Evolutionary conservation across 129 eudicot genomes (phyloP).

Genomic region (Helianthus annuus): DNA sequence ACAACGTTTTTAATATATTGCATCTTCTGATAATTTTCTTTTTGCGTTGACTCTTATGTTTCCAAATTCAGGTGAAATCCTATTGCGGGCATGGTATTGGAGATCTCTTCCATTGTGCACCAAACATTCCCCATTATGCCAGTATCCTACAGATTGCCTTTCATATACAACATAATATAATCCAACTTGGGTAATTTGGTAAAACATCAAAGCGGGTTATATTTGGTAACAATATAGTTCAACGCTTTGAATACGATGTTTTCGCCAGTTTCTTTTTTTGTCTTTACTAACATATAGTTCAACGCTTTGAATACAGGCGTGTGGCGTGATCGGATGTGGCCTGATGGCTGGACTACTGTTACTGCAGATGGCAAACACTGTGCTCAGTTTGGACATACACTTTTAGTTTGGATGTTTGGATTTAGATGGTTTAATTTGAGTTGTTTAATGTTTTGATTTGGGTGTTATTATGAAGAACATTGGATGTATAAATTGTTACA

Average conservation of each 20-base stretch:
- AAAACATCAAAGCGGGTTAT: too few species aligned
- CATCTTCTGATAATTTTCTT: not conserved
- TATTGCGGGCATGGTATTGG: constrained; percentile 98
- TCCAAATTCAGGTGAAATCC: constrained; percentile 64
- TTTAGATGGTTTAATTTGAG: too few species aligned
- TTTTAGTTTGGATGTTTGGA: too few species aligned
- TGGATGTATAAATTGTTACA: too few species aligned
- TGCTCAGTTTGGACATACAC: constrained; percentile 84
- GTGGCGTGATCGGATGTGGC: constrained; percentile 99
- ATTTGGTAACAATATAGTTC: not conserved
- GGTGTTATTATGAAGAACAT: too few species aligned
- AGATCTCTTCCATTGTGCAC: constrained; percentile 98
- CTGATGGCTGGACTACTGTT: constrained; percentile 98
- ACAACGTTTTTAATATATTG: not conserved
- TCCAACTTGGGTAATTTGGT: not conserved
- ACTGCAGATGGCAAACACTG: constrained; percentile 96
- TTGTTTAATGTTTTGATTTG: too few species aligned
- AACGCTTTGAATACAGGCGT: constrained; percentile 48
- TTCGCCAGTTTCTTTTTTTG: not conserved
- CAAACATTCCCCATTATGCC: constrained; percentile 95
- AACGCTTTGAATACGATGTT: not conserved
- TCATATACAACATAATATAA: not conserved
- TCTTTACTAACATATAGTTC: constrained; percentile 20
- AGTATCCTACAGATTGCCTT: constrained; percentile 65
- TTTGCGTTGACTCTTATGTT: not conserved